Percentiles rank a stretch among this genome's conserved stretches.
Conservation (phyloP, 148 eudicot genomes). For the Salicornia ramosissima region DNA sequence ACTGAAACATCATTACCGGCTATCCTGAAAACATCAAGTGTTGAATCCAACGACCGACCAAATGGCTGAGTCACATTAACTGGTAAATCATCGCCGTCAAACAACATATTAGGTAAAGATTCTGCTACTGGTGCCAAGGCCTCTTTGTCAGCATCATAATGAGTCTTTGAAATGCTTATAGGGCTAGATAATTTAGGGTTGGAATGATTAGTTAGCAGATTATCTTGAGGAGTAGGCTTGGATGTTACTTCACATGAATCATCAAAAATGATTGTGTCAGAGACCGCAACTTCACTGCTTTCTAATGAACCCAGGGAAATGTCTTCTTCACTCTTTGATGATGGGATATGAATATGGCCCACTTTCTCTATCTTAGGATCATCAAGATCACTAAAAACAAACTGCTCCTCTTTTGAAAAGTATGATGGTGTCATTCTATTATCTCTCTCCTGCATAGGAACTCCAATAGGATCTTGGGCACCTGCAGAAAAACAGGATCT, state of each 20-base stretch:
- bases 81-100: conserved; percentile 31
- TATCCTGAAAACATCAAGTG: conserved; percentile 29
- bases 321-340: conserved; percentile 29
- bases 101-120: conserved; percentile 54
- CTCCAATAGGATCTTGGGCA: conserved; percentile 15
- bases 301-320: conserved; percentile 19
- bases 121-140: conserved; percentile 29
- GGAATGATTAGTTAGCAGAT: conserved; percentile 19
- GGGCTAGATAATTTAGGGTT: conserved; percentile 34
- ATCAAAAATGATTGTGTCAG: conserved; percentile 15
- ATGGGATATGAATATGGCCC: conserved; percentile 6
- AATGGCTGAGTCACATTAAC: conserved; percentile 24
- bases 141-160: conserved; percentile 24
- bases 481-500: conserved; percentile 11
- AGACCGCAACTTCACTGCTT: conserved; percentile 31
- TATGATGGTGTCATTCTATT: conserved; percentile 12
- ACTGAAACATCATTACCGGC: conserved; percentile 22
- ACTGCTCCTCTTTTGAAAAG: conserved; percentile 46
- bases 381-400: conserved; percentile 57
- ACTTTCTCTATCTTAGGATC: conserved; percentile 27
- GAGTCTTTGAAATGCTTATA: conserved; percentile 33
- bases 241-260: conserved; percentile 14
- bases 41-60: conserved; percentile 47
- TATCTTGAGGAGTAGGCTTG: conserved; percentile 24
- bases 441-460: neutral